phyloP scores from a whole-genome alignment of 202 grass and related monocot genomes.

The Digitaria exilis region DNA sequence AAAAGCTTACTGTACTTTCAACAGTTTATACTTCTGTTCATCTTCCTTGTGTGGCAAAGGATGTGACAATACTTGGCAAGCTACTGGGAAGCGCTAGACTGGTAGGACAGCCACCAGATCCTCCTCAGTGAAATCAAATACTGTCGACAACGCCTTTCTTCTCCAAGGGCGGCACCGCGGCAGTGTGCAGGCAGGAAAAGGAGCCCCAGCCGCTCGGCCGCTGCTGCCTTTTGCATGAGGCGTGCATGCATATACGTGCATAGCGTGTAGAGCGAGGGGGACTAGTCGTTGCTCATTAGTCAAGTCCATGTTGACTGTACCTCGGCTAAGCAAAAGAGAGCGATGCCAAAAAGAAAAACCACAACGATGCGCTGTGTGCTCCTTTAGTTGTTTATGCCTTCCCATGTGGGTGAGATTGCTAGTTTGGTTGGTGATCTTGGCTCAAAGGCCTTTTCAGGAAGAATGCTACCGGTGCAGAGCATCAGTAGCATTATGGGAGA shows the following conservation, averaged over 20 bases:
- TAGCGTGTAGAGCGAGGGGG: conserved; percentile 8
- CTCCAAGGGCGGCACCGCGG: neutral
- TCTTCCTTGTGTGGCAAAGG: neutral
- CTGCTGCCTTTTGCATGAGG: neutral
- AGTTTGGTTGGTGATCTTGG: neutral
- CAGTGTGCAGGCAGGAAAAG: neutral
- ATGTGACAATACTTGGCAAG: conserved; percentile 40
- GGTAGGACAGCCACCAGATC: neutral
- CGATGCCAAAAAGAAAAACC: neutral
- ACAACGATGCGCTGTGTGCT: neutral
- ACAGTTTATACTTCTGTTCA: neutral
- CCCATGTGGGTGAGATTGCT: neutral
- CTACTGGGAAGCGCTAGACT: neutral
- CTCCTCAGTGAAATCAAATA: conserved; percentile 20
- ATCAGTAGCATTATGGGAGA: too few species aligned
- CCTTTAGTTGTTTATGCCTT: conserved; percentile 11
- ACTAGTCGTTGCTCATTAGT: conserved; percentile 9
- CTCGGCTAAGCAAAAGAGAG: conserved; percentile 29
- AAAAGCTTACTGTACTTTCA: neutral
- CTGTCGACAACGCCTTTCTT: neutral
- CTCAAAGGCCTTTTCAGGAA: neutral
- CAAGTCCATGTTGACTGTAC: conserved; percentile 47
- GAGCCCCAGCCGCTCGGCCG: neutral
- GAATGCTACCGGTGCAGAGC: neutral
- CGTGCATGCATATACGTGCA: conserved; percentile 11